Evolutionary conservation across 2,329 filamentous ascomycete species (phyloP), one percentile per base, ranked within the genome.

Genomic region (Aspergillus arachidicola): DNA sequence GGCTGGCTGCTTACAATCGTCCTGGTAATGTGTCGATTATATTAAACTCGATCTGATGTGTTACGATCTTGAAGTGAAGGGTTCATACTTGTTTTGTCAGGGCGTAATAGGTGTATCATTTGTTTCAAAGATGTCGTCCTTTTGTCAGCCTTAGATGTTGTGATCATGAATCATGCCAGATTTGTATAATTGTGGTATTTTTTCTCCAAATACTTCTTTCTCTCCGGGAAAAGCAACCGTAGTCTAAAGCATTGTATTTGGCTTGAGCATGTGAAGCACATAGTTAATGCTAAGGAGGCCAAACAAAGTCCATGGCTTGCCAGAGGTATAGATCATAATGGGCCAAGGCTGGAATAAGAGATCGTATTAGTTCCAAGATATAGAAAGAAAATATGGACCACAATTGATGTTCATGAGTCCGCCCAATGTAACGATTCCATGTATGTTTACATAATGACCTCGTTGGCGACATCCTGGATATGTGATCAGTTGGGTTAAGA

Each of bases 361-460:
- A 28, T 38, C 5, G 4, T 55, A 55, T 55, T 55, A 55, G 36
- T 38, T 55, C 26, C 32, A 38, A 19, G 12, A 55, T 38, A 55
- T 41, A 38, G 30, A 26, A 36, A 34, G 38, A 7, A 53, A 28
- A 3, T 28, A 53, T 19, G 34, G 26, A 51, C n/a, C 41, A 54
- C 14, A 26, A 30, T 32, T 14, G 16, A 46, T 43, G 46, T 55
- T 38, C 50, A 60, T 10, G 12, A 41, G 30, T 14, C 36, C 54
- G 55, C 32, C 32, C 21, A 38, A 55, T 12, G 34, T 9, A 67
- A 66, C 57, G 36, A 62, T 54, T 53, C 62, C 61, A 60, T n/a
- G 51, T 57, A 58, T 53, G 34, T 74, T 85, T 87, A 97, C 94
- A 97, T 97, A 78, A 97, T 97, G 74, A 97, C 92, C 73, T 88